A percentile compares a stretch with the other conserved stretches of the same genome.
phyloP scores from a whole-genome alignment of 371 early-diverging fungal species.

The Chytridium lagenaria region DNA sequence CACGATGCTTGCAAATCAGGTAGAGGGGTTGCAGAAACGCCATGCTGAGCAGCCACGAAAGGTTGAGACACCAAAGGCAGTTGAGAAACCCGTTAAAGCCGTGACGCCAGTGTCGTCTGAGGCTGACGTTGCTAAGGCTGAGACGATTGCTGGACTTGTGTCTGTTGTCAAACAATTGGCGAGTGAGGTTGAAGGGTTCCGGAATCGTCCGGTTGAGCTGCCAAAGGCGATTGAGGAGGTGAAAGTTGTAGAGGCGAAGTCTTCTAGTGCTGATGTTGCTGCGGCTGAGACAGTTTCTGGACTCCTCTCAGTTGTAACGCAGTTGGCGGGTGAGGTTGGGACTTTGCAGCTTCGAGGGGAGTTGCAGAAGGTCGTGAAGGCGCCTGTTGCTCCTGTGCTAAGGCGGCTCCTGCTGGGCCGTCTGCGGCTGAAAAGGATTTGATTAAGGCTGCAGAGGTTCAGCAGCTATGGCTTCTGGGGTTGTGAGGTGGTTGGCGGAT shows the following conservation, averaged over 20 bases:
- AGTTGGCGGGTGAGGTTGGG: background rate
- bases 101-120: background rate
- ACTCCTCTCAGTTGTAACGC: background rate
- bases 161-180: background rate
- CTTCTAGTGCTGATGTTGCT: background rate
- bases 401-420: slow-evolving; percentile 1
- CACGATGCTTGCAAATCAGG: background rate
- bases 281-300: background rate
- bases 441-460: too few species aligned
- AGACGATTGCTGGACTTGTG: background rate
- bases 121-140: background rate
- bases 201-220: background rate
- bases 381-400: background rate
- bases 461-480: background rate
- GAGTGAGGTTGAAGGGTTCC: background rate
- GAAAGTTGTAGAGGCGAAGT: background rate
- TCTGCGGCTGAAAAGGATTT: too few species aligned
- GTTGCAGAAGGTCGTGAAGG: background rate
- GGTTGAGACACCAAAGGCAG: background rate
- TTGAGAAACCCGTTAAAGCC: background rate
- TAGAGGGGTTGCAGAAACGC: background rate
- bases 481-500: background rate
- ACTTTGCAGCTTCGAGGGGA: background rate
- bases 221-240: background rate
- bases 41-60: background rate